Base-by-base conservation (phyloP, 768 basidiomycete genomes). In the Butyriboletus loyo region DNA sequence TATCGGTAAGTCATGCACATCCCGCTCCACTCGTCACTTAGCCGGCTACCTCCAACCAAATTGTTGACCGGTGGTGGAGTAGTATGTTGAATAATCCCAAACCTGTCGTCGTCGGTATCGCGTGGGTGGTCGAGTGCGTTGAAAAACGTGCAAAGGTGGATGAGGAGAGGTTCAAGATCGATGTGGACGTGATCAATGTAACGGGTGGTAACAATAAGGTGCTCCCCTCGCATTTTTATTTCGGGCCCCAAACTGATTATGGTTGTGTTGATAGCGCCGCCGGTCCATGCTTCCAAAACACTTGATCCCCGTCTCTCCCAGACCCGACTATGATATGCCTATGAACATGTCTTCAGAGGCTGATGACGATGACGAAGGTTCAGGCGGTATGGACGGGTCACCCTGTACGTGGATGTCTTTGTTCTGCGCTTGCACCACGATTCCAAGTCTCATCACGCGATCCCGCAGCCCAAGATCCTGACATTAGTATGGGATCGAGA, bases 91-190 rank as follows among this genome's bases (percentile, higher is more conserved):
- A 81, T 40, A 85, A 90, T 36, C 88, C 67, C 62, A 78, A 85
- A 62, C 92, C 92, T 0, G 58, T 73, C 24, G 84, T 92, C 15
- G 87, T 96, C 15, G 88, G 90, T 8, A 89, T 93, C 58, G 86
- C 83, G 17, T 94, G 92, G 92, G 87, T 95, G 5, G 88, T 93
- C 2, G 85, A 90, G 62, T 95, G 91, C 58, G 86, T 80, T 2
- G 91, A 93, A 60, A 80, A 84, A 56, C 76, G 78, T 40, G 67
- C 67, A 35, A 79, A 70, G 40, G 80, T 87, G 4, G 88, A 86
- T 22, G 92, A 92, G 64, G 67, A 73, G 4, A 77, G 72, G 39
- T 89, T 83, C 63, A 69, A 84, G 30, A 77, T 92, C 46, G 83
- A 89, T 61, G 70, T 91, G 4, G 83, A 82, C 19, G 5, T 60